These are phyloP conservation scores for Musa acuminata DNA, from an alignment of 176 grass and related monocot genomes.

Conservation along the genomic window DNA sequence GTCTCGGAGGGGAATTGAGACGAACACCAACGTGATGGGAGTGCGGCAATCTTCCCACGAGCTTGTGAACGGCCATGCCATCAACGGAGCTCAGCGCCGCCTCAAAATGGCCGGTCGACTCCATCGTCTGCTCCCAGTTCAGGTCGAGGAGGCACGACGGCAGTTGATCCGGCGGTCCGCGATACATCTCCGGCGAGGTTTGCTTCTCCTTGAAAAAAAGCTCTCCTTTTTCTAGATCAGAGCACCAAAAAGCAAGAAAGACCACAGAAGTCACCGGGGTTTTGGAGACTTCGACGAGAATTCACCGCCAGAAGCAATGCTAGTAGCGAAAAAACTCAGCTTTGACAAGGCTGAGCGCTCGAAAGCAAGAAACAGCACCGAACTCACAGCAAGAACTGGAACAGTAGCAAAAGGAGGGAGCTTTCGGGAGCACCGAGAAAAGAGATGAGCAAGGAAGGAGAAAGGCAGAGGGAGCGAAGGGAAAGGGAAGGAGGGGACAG, in stretches of 20 bases:
- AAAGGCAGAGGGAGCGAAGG: not conserved
- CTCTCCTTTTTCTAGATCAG: not conserved
- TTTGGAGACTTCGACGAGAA: not conserved
- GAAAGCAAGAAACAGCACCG: not conserved
- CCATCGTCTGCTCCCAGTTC: conserved; percentile 17
- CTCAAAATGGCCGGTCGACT: conserved; percentile 27
- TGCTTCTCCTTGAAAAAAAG: not conserved
- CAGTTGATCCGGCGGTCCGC: conserved; percentile 5
- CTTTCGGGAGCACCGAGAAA: conserved; percentile 1
- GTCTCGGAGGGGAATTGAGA: conserved; percentile 58
- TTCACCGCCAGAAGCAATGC: not conserved
- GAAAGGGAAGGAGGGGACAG: not conserved
- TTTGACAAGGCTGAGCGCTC: not conserved
- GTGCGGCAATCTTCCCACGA: conserved; percentile 24
- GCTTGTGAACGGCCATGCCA: conserved; percentile 33
- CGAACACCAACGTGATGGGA: conserved; percentile 41
- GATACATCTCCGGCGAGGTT: conserved; percentile 8
- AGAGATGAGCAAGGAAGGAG: not conserved
- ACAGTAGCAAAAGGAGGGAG: conserved; percentile 2
- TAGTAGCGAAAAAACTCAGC: not conserved
- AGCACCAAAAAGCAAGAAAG: not conserved
- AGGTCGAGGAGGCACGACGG: conserved; percentile 5
- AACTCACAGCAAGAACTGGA: not conserved
- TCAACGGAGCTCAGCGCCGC: conserved; percentile 58
- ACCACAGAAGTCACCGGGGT: not conserved